phyloP scores from a whole-genome alignment of 331 rosid species.

The Malus hybrid region DNA sequence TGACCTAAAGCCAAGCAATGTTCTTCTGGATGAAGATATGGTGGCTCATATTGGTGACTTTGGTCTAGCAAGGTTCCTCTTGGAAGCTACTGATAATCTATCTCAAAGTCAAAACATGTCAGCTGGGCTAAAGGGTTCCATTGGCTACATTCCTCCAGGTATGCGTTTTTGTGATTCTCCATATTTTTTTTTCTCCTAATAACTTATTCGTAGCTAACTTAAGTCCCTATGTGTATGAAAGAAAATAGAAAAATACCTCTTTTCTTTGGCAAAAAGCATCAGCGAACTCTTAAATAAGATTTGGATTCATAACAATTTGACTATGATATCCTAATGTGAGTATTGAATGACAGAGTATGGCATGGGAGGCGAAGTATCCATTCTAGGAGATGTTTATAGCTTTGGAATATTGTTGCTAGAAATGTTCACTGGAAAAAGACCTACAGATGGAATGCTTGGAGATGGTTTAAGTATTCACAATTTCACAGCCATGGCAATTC shows the following conservation, averaged over 20 bases:
- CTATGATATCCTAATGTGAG: neutral
- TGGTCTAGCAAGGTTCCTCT: neutral
- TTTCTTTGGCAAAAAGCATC: neutral
- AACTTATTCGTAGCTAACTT: too few relatives aligned
- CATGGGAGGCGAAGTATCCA: too few relatives aligned
- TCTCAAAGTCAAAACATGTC: neutral
- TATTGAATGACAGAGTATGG: too few relatives aligned
- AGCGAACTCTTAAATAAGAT: neutral
- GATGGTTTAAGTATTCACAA: slow-evolving; percentile 16
- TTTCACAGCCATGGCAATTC: too few relatives aligned
- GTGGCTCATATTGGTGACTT: neutral
- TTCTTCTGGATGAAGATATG: neutral
- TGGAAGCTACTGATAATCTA: neutral
- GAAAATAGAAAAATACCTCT: too few relatives aligned
- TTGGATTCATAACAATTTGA: neutral
- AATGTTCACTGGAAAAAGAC: too few relatives aligned
- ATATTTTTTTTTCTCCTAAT: neutral
- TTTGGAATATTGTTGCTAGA: too few relatives aligned
- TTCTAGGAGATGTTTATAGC: too few relatives aligned
- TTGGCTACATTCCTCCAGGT: neutral
- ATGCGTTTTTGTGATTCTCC: neutral
- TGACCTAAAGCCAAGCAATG: neutral
- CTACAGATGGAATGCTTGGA: too few relatives aligned
- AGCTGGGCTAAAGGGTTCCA: neutral
- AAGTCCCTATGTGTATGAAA: too few relatives aligned